Conservation (phyloP, 352 stramenopile genomes). For the Phytophthora fragariaefolia region DNA sequence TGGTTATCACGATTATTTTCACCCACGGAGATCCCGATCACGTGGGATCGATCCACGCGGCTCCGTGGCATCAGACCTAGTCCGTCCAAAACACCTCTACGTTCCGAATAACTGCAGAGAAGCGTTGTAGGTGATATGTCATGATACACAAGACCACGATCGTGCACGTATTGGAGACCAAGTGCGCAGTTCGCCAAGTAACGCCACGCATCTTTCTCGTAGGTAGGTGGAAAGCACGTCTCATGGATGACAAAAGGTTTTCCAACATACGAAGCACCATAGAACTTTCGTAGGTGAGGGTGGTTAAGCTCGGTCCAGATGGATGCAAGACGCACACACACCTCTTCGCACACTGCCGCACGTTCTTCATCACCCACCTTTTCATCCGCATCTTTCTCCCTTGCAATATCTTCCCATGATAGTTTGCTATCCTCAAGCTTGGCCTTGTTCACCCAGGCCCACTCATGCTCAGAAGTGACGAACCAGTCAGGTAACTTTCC, state of each 20-base stretch:
- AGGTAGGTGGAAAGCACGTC: conserved; percentile 31
- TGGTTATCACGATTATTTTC: conserved; percentile 10
- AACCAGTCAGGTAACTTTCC: conserved; percentile 39
- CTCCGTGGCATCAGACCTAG: conserved; percentile 27
- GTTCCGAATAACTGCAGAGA: conserved; percentile 32
- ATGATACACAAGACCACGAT: conserved; percentile 39
- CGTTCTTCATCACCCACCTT: conserved; percentile 20
- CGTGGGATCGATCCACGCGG: conserved; percentile 22
- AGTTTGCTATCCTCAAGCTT: conserved; percentile 32
- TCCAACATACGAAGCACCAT: conserved; percentile 38
- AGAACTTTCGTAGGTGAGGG: conserved; percentile 42
- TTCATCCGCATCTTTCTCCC: conserved; percentile 18
- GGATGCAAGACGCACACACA: conserved; percentile 25
- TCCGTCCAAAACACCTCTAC: conserved; percentile 31
- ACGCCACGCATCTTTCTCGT: conserved; percentile 35
- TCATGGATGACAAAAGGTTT: conserved; percentile 45
- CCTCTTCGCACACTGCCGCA: conserved; percentile 31
- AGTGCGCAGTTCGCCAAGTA: conserved; percentile 36
- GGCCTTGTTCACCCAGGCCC: conserved; percentile 36
- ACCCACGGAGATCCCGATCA: conserved; percentile 6
- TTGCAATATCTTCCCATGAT: conserved; percentile 21
- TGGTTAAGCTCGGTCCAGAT: conserved; percentile 43
- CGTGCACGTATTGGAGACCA: conserved; percentile 44
- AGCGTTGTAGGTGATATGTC: conserved; percentile 25
- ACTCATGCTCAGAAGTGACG: conserved; percentile 36